A percentile compares a stretch with the other conserved stretches of the same genome.
phyloP scores from a whole-genome alignment of 805 yeast species.

The Lipomyces spencermartinsiae region DNA sequence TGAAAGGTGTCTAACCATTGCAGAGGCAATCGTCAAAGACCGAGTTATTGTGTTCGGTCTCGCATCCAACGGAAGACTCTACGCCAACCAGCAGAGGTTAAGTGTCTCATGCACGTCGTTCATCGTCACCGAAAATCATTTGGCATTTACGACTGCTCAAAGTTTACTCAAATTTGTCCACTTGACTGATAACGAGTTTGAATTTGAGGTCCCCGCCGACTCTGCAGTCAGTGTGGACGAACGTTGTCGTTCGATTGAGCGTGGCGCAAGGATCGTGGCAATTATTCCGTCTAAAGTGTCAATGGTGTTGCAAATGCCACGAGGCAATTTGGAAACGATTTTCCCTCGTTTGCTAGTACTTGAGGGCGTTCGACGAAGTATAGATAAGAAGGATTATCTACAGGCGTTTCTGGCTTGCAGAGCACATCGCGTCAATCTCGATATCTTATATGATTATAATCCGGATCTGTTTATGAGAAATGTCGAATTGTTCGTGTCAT shows the following conservation, averaged over 20 bases:
- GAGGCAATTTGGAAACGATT: slow-evolving; percentile 95
- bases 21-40: slow-evolving; percentile 49
- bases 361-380: slow-evolving; percentile 75
- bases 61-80: slow-evolving; percentile 75
- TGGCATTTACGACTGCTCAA: slow-evolving; percentile 87
- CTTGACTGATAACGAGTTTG: slow-evolving; percentile 46
- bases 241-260: slow-evolving; percentile 84
- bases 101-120: slow-evolving; percentile 83
- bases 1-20: slow-evolving; percentile 29
- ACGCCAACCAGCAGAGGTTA: slow-evolving; percentile 62
- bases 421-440: slow-evolving; percentile 89
- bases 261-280: slow-evolving; percentile 86
- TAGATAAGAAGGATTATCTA: slow-evolving; percentile 61
- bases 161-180: slow-evolving; percentile 83
- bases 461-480: slow-evolving; percentile 71
- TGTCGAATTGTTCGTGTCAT: slow-evolving; percentile 69
- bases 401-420: slow-evolving; percentile 86
- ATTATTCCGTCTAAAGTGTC: slow-evolving; percentile 82
- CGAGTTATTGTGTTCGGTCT: slow-evolving; percentile 70
- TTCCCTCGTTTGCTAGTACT: slow-evolving; percentile 92
- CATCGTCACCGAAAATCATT: slow-evolving; percentile 69
- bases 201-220: slow-evolving; percentile 47
- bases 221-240: slow-evolving; percentile 61
- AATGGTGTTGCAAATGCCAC: slow-evolving; percentile 88
- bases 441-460: slow-evolving; percentile 84